Conservation (phyloP, 2,329 filamentous ascomycete species). For the Alternaria conjuncta region DNA sequence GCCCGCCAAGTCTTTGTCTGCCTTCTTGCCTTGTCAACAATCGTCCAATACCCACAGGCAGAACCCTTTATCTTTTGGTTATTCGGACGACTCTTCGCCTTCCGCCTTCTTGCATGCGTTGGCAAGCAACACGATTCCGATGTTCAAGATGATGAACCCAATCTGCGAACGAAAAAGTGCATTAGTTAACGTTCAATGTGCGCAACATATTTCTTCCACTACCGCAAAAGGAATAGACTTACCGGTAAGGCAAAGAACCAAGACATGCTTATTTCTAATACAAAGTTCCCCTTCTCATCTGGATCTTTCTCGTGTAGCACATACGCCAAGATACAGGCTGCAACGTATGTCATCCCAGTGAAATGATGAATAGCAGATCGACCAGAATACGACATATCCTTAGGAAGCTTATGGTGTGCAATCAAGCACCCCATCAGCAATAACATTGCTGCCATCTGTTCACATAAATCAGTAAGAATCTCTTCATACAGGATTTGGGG, state of each 20-base stretch:
- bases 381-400: not conserved
- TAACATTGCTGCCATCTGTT: not conserved
- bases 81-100: not conserved
- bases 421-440: not conserved
- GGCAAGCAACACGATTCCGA: not conserved
- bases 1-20: not conserved
- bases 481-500: not conserved
- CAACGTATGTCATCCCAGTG: not conserved
- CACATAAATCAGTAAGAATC: not conserved
- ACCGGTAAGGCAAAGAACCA: not conserved
- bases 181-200: not conserved
- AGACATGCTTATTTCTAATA: not conserved
- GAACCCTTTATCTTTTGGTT: not conserved
- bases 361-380: not conserved
- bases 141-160: not conserved
- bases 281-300: not conserved
- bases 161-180: not conserved
- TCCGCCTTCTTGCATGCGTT: not conserved
- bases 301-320: not conserved
- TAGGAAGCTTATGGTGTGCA: not conserved
- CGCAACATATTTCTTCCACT: not conserved
- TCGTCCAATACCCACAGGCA: not conserved
- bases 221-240: not conserved
- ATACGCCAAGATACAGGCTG: not conserved
- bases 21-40: not conserved